Evolutionary conservation across 2,329 filamentous ascomycete species (phyloP).

Genomic region (Penicillium thymicola): DNA sequence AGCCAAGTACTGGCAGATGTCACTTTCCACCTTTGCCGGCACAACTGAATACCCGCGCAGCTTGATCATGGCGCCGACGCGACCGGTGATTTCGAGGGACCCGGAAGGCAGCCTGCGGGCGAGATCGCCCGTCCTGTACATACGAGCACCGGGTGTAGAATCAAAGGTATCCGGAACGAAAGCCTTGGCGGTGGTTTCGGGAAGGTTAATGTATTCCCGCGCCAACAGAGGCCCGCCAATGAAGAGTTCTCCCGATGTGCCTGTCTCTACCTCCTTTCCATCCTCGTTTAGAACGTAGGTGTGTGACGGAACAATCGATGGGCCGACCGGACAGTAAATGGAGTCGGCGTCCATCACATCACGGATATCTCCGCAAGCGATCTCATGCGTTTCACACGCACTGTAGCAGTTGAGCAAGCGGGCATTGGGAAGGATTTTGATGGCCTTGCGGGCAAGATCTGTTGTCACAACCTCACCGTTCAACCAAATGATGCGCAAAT

Average conservation of each 20-base stretch:
- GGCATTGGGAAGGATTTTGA: slow-evolving; percentile 64
- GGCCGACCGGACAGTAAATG: slow-evolving; percentile 70
- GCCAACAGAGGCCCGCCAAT: slow-evolving; percentile 72
- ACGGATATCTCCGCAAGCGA: slow-evolving; percentile 71
- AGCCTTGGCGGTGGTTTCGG: slow-evolving; percentile 70
- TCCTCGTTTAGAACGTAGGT: slow-evolving; percentile 71
- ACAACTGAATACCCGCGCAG: slow-evolving; percentile 75
- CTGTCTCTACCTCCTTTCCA: slow-evolving; percentile 60
- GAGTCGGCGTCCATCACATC: slow-evolving; percentile 64
- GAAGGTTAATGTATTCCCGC: slow-evolving; percentile 74
- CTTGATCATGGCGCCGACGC: slow-evolving; percentile 78
- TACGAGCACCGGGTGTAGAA: slow-evolving; percentile 57
- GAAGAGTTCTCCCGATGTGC: slow-evolving; percentile 68
- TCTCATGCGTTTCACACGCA: slow-evolving; percentile 77
- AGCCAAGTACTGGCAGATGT: slow-evolving; percentile 66
- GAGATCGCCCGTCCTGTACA: slow-evolving; percentile 73
- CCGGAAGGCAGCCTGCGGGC: slow-evolving; percentile 66
- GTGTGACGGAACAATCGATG: slow-evolving; percentile 63
- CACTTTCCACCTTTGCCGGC: slow-evolving; percentile 71
- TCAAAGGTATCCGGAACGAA: slow-evolving; percentile 67
- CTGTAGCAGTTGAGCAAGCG: slow-evolving; percentile 77
- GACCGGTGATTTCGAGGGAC: slow-evolving; percentile 70
- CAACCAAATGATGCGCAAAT: slow-evolving; percentile 70
- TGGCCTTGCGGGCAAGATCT: slow-evolving; percentile 66
- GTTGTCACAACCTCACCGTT: slow-evolving; percentile 81